Evolutionary conservation across 1,284 basidiomycete species (phyloP).

Genomic region (Schizopora paradoxa): DNA sequence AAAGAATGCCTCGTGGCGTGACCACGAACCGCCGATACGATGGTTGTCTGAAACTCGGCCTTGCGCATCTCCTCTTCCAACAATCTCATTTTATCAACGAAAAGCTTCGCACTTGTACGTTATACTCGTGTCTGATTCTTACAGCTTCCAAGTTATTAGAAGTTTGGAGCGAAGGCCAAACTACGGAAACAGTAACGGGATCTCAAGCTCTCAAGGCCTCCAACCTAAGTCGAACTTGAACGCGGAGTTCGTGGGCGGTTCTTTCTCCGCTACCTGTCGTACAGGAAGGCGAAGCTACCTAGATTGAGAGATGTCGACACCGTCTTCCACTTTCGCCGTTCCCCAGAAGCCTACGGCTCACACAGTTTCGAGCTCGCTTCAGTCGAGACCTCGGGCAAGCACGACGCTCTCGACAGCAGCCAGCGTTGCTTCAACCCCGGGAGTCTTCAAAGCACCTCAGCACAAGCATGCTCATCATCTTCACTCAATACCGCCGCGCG

Average conservation of each 20-base stretch:
- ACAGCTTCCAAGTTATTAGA: background rate
- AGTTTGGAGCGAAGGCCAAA: background rate
- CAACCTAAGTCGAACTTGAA: background rate
- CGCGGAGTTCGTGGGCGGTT: background rate
- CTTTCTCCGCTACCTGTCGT: background rate
- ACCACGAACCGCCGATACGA: too few species aligned
- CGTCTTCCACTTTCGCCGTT: slow-evolving; percentile 5
- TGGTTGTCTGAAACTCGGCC: too few species aligned
- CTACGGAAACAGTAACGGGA: background rate
- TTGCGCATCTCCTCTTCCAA: too few species aligned
- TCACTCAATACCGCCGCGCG: slow-evolving; percentile 69
- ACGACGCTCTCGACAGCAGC: slow-evolving; percentile 6
- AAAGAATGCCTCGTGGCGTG: too few species aligned
- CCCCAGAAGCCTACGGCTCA: slow-evolving; percentile 9
- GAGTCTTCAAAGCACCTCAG: slow-evolving; percentile 49
- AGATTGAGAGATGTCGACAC: background rate
- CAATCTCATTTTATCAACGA: too few species aligned
- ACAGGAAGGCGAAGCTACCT: background rate
- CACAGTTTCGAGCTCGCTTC: slow-evolving; percentile 11
- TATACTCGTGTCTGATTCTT: too few species aligned
- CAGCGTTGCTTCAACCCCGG: slow-evolving; percentile 1
- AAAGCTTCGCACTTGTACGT: too few species aligned
- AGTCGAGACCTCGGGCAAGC: slow-evolving; percentile 11
- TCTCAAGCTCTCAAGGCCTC: background rate
- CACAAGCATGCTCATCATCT: slow-evolving; percentile 71